Base-by-base conservation (phyloP, 129 eudicot genomes). In the Helichrysum umbraculigerum region DNA sequence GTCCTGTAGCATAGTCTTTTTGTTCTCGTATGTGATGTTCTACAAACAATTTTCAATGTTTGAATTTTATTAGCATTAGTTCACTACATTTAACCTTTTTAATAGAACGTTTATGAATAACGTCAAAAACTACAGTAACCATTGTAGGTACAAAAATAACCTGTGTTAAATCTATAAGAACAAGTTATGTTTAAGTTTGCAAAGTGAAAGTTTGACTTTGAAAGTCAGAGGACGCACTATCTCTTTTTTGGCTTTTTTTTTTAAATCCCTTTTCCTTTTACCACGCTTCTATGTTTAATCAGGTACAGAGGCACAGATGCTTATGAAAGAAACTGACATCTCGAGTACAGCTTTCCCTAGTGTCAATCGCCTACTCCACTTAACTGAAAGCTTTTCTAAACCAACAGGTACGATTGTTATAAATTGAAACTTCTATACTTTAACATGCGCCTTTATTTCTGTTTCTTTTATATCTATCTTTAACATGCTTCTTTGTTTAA, bases 401-500 rank as follows among this genome's bases (percentile, higher is more conserved):
- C 52, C 52, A 44, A 44, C 12, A 11, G 52, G 52, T 44, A 44
- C 12, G 52, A 44, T 44, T 17, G 17, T 44, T 44, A 44, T 12
- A 11, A 11, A 12, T 44, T 44, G 17, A 44, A 44, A 12, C 17
- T 44, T 44, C 0, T 44, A 11, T 44, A 44, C 52, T 56, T 56
- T 56, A 7, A 56, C 2, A 68, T 21, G 37, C 32, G 32, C 34
- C 52, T 11, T 57, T 60, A 60, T 70, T 21, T 42, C 52, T 71
- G 74, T 66, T 64, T 35, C 1, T 66, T 33, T 61, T 32, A 28
- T 42, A 20, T 30, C 34, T 14, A 4, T 14, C 11, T 65, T 20
- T 51, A 50, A 47, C 56, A 64, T 64, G 74, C 52, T 25, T 57
- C 15, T 63, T 12, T 71, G 64, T 17, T 60, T 80, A 50, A 68